Evolutionary conservation across 169 alveolate species (phyloP), one percentile per base, ranked within the genome.

Genomic region (Cryptosporidium viatorum): DNA sequence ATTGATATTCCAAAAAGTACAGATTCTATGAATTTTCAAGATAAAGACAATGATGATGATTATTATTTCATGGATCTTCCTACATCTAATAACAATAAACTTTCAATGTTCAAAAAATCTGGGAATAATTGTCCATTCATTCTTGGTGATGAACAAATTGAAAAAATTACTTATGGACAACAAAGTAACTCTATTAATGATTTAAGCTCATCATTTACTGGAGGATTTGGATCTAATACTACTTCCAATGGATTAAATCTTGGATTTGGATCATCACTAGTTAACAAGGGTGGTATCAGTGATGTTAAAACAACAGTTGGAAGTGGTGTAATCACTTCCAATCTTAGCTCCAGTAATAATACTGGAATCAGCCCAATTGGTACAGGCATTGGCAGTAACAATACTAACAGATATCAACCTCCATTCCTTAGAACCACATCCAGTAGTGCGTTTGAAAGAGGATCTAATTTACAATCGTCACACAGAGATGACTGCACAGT

Each of bases 401-500:
- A 10, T 45, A 52, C 39, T 55, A 68, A 23, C 33, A 69, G 86
- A 58, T 91, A 59, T 48, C 84, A 55, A n/a, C 75, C 86, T 71
- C 71, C 87, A 23, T 48, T 73, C 58, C 52, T 43, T n/a, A 60
- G 84, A 55, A 68, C 86, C 55, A 60, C 71, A 14, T 74, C 74
- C 73, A 71, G 85, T 6, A 23, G 86, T 26, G 48, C 45, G 12
- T 65, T 37, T 35, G 92, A 73, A 74, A 91, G 91, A 37, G 69
- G 70, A 60, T 86, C 75, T 0, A 80, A 41, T 31, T 31, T 80
- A 43, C 89, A 80, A 33, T 80, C 89, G 7, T 80, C 89, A 26
- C 93, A 86, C 51, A 84, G 94, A 84, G 97, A 96, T 68, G 98
- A 96, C 68, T 93, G 95, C 86, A 96, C 98, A 21, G 93, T 96